These are phyloP conservation scores for Arachnomyces sp. DNA, from an alignment of 2,329 filamentous ascomycete species.

Conservation along the genomic window DNA sequence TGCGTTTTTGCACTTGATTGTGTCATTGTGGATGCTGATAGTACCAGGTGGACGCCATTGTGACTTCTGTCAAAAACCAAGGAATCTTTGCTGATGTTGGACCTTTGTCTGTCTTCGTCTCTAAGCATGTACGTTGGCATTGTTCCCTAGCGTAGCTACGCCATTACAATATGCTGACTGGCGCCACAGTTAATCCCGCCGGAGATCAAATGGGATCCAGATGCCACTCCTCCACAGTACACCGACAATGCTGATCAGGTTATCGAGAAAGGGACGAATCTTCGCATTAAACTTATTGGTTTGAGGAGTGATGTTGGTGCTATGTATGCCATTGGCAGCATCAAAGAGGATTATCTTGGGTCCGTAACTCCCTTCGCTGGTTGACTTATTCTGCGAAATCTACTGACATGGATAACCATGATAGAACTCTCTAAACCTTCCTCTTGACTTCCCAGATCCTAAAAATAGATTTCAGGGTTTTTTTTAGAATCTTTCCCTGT, in stretches of 20 bases:
- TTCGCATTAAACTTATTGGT: constrained; percentile 90
- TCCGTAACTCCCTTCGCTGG: constrained; percentile 21
- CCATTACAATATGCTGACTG: constrained; percentile 12
- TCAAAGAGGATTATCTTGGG: constrained; percentile 64
- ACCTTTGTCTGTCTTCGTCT: constrained; percentile 43
- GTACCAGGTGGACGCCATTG: constrained; percentile 78
- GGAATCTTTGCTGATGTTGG: constrained; percentile 61
- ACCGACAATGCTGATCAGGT: constrained; percentile 91
- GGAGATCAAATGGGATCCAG: constrained; percentile 89
- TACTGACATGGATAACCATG: neutral
- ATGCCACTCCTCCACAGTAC: constrained; percentile 92
- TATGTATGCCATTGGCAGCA: constrained; percentile 96
- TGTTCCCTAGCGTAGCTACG: constrained; percentile 7
- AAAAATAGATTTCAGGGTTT: no score
- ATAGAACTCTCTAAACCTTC: constrained; percentile 6
- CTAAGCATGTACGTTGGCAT: constrained; percentile 59
- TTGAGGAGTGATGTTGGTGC: constrained; percentile 86
- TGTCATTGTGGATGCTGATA: constrained; percentile 7
- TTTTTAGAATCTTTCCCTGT: no score
- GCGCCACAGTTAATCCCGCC: constrained; percentile 68
- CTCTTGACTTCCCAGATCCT: neutral
- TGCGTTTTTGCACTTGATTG: constrained; percentile 42
- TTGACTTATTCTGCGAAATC: constrained; percentile 3
- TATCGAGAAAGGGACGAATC: constrained; percentile 87
- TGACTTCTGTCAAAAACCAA: constrained; percentile 82